phyloP scores from a whole-genome alignment of 495 filamentous ascomycete species.

The Aspergillus funiculosus region DNA sequence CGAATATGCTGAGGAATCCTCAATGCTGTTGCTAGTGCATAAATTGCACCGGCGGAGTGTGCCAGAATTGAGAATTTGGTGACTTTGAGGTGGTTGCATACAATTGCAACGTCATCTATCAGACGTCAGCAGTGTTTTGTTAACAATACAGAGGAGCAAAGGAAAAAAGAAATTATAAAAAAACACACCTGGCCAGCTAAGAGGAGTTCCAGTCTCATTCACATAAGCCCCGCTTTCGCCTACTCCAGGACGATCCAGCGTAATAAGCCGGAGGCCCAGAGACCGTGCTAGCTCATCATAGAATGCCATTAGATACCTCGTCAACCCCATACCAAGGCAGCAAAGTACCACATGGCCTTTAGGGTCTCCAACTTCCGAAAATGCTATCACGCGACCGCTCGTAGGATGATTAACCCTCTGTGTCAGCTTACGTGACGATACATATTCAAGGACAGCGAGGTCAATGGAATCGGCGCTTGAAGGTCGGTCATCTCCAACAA shows the following conservation, averaged over 20 bases:
- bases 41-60: conserved; percentile 97
- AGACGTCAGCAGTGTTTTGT: conserved; percentile 14
- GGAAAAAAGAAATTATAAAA: not conserved
- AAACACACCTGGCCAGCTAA: conserved; percentile 85
- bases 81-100: conserved; percentile 88
- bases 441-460: conserved; percentile 77
- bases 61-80: conserved; percentile 95
- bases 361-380: conserved; percentile 93
- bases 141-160: not conserved
- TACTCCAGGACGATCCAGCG: conserved; percentile 88
- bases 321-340: conserved; percentile 97
- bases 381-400: conserved; percentile 83
- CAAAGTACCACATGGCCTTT: conserved; percentile 89
- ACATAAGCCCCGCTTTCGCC: conserved; percentile 83
- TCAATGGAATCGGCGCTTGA: conserved; percentile 82
- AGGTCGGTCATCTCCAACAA: conserved; percentile 48
- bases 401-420: conserved; percentile 81
- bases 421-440: conserved; percentile 74
- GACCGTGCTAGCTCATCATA: conserved; percentile 94
- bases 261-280: conserved; percentile 84
- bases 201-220: conserved; percentile 73
- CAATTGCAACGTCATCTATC: conserved; percentile 87
- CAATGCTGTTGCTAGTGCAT: conserved; percentile 91
- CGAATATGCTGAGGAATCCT: conserved; percentile 95
- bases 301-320: conserved; percentile 91